Percentiles rank a stretch among this genome's conserved stretches.
Evolutionary conservation across 116 monocot species (phyloP).

Genomic region (Cymodocea nodosa): DNA sequence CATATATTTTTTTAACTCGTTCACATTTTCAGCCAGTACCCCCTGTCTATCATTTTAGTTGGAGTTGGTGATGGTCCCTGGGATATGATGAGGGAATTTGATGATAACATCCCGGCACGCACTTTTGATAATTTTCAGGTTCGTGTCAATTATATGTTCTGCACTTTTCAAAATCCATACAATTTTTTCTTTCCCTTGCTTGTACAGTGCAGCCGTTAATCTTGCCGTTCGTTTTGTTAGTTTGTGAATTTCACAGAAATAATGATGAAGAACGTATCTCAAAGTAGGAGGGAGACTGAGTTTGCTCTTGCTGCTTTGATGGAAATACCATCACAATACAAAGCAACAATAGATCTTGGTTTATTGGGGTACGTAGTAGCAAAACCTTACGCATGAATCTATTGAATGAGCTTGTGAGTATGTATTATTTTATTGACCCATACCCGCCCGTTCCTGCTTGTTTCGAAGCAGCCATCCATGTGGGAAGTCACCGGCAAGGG

Average conservation of each 20-base stretch:
- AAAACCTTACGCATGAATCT: too few relatives aligned
- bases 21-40: slow-evolving; percentile 41
- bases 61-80: slow-evolving; percentile 54
- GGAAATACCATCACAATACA: slow-evolving; percentile 96
- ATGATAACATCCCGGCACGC: slow-evolving; percentile 81
- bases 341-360: slow-evolving; percentile 77
- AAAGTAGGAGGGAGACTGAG: slow-evolving; percentile 61
- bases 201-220: too few relatives aligned
- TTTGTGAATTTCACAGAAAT: slow-evolving; percentile 98
- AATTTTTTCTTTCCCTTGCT: neutral
- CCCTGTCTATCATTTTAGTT: slow-evolving; percentile 81
- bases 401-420: too few relatives aligned
- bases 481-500: slow-evolving; percentile 54
- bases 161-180: neutral
- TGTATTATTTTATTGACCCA: neutral
- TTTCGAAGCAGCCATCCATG: slow-evolving; percentile 7
- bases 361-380: slow-evolving; percentile 40
- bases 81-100: slow-evolving; percentile 93
- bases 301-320: slow-evolving; percentile 93
- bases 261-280: slow-evolving; percentile 58
- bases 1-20: neutral
- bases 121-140: slow-evolving; percentile 96
- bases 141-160: neutral
- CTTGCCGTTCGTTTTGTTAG: slow-evolving; percentile 13
- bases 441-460: neutral